Conservation (phyloP, 129 eudicot genomes). For the Calendula officinalis region DNA sequence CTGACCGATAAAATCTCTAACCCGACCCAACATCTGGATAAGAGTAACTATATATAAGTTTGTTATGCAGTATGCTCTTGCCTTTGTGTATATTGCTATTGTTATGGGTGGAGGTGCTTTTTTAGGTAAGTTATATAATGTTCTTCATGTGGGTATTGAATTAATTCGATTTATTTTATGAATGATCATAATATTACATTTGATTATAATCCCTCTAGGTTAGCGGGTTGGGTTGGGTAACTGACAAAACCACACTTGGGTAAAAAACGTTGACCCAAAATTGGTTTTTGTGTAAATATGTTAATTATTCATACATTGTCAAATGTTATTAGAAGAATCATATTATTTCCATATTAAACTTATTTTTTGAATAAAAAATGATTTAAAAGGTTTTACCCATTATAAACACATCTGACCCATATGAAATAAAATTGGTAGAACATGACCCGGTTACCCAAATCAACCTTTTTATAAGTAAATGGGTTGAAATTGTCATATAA, state of each 20-base stretch:
- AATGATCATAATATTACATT: no score
- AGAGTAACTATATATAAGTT: neutral
- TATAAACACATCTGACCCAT: no score
- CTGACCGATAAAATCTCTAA: no score
- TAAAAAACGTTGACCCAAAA: neutral
- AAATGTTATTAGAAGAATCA: neutral
- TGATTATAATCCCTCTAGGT: neutral
- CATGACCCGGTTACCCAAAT: no score
- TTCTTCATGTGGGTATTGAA: constrained; percentile 3
- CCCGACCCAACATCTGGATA: no score
- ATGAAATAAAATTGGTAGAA: no score
- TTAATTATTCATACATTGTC: neutral
- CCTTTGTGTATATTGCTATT: constrained; percentile 44
- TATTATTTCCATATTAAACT: neutral
- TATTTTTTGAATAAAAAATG: neutral
- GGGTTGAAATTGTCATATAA: no score
- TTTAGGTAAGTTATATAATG: constrained; percentile 41
- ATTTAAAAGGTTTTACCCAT: neutral
- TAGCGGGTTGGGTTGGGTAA: neutral
- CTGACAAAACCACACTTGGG: neutral
- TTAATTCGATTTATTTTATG: no score
- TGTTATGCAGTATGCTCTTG: constrained; percentile 41
- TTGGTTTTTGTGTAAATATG: neutral
- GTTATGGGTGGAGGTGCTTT: constrained; percentile 47
- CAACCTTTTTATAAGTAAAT: no score